A percentile compares a stretch with the other conserved stretches of the same genome.
Evolutionary conservation across 1,284 basidiomycete species (phyloP).

Genomic region (Trichosporon asahii): DNA sequence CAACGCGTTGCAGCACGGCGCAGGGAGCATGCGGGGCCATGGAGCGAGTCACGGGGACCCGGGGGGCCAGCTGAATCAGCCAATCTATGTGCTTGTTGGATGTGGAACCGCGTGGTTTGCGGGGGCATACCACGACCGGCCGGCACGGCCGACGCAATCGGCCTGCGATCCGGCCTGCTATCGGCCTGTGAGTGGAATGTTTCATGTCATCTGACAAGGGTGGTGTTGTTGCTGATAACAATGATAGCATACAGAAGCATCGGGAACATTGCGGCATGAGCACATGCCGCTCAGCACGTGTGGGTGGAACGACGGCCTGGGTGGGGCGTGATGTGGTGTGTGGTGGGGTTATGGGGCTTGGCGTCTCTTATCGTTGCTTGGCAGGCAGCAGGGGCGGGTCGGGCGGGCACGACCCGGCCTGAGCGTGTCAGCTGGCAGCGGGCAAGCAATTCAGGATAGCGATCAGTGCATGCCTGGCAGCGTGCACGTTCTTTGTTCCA

Average conservation of each 20-base stretch:
- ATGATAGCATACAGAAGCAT: neutral
- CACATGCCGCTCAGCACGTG: neutral
- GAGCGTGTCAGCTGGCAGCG: neutral
- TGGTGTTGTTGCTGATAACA: neutral
- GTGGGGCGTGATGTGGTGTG: neutral
- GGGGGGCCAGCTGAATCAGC: neutral
- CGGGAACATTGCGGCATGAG: slow-evolving; percentile 1
- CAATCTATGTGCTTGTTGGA: neutral
- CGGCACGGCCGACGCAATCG: neutral
- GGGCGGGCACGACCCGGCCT: neutral
- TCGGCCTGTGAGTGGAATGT: neutral
- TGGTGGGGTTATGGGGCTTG: neutral
- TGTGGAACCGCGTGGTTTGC: neutral
- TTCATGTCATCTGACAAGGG: neutral
- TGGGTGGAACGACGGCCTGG: neutral
- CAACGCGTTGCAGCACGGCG: too few relatives aligned
- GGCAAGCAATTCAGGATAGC: slow-evolving; percentile 34
- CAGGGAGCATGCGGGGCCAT: too few relatives aligned
- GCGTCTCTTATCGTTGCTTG: neutral
- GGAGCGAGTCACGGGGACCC: neutral
- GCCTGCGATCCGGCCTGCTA: neutral
- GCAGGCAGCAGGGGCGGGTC: neutral
- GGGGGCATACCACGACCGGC: neutral
- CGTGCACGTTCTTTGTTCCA: neutral
- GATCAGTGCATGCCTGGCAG: slow-evolving; percentile 11